These are phyloP conservation scores for Pouteria glomerata DNA, from an alignment of 148 eudicot genomes.

Conservation along the genomic window DNA sequence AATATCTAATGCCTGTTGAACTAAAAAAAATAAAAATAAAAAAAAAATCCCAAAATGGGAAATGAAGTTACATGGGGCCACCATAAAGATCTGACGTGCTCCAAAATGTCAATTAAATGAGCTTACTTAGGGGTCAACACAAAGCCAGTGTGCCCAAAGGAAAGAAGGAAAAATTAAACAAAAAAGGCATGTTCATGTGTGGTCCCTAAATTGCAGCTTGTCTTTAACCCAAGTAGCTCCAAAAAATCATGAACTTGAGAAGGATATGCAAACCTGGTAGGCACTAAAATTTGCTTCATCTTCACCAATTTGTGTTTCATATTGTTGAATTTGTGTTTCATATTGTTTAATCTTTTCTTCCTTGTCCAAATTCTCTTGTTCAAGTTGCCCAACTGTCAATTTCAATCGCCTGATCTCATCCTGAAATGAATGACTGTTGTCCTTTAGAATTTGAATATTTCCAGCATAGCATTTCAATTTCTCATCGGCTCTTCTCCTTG, in stretches of 20 bases:
- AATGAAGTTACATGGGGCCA: no score
- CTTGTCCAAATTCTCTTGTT: conserved; percentile 75
- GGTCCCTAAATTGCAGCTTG: background rate
- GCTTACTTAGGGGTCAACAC: background rate
- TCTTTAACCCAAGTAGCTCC: background rate
- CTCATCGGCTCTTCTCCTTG: conserved; percentile 66
- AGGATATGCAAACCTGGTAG: conserved; percentile 43
- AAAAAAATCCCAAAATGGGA: no score
- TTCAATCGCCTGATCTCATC: conserved; percentile 72
- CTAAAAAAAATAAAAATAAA: no score
- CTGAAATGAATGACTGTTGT: conserved; percentile 57
- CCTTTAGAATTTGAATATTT: conserved; percentile 58
- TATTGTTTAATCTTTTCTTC: conserved; percentile 76
- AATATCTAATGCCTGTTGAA: no score
- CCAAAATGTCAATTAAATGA: background rate
- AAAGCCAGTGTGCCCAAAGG: no score
- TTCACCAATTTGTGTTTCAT: conserved; percentile 64
- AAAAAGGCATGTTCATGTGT: background rate
- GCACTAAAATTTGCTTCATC: conserved; percentile 65
- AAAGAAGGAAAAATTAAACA: background rate
- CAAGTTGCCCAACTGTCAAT: conserved; percentile 73
- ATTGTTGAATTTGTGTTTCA: no score
- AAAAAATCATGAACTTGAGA: background rate
- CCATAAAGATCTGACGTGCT: background rate
- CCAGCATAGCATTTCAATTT: conserved; percentile 67